Evolutionary conservation across 2,329 filamentous ascomycete genomes (phyloP), one percentile per base, ranked within the genome.

Genomic region (Metarhizium brunneum): DNA sequence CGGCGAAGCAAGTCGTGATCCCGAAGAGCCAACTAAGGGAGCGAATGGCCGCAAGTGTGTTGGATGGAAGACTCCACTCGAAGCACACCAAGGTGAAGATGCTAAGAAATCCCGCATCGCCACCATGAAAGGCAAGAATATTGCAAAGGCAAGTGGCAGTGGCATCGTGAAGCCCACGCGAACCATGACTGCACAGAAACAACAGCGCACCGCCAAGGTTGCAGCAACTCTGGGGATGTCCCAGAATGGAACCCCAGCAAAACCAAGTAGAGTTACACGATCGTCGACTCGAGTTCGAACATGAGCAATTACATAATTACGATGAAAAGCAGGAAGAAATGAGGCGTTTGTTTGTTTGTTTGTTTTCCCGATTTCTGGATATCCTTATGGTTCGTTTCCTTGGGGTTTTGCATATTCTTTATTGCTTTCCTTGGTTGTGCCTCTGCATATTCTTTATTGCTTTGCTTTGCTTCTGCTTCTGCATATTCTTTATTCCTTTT

Each of bases 201-300:
- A 66, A 59, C 64, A 65, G 58, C 63, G 63, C 48, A 56, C 63
- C 10, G 55, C 64, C 50, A 64, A 64, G 57, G 58, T 68, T 48
- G 68, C 69, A 2, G 64, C 67, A 51, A 64, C 60, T 38, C 58
- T 71, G 55, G 68, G 68, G 49, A 69, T 68, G 66, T 64, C 63
- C 42, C 61, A 61, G 32, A 71, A 69, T 32, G 67, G 68, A 47
- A 71, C 69, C 7, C 69, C 69, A 5, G 68, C 65, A 32, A 70
- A 67, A 54, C 63, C 66, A 25, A 61, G 59, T 50, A 63, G 68
- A 29, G 58, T 67, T 52, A 70, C 68, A 38, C 65, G 68, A 40
- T 62, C 68, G 29, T 58, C 64, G 8, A 45, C 56, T 36, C 54
- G 56, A 20, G 50, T 30, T 25, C 50, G 51, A 53, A 50, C 42